Base-by-base conservation (phyloP, 2,329 filamentous ascomycete genomes). In the Pezicula radicicola region DNA sequence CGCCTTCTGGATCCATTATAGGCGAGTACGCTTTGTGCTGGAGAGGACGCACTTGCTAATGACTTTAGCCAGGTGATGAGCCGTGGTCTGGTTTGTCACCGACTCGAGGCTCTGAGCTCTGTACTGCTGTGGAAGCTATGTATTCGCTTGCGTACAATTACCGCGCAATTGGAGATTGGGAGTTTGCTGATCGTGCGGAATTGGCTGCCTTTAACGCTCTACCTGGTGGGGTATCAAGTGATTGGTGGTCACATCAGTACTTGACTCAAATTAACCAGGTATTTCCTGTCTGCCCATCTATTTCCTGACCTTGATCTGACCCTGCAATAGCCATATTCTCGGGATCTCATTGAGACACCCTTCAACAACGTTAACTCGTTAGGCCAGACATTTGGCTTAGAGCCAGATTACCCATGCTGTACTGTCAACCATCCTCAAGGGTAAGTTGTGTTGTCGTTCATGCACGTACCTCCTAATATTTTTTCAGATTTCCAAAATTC, bases 241-340 rank as follows among this genome's bases (percentile, higher is more conserved):
- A 81, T 56, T 79, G 75, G 72, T 83, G 79, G 79, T 71, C 72
- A 21, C 78, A 77, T 59, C 77, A 82, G 60, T 83, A 83, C 55
- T 71, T 83, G 50, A 67, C 71, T 3, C 71, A 80, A 57, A 72
- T 74, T 0, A 83, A 83, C 55, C 77, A 81, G 57, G 77, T 78
- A 3, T 74, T 70, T 55, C 69, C 72, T 6, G 61, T 68, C 27
- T 66, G 68, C 9, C 62, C 80, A 63, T 67, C 7, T 53, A 13
- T 6, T 4, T 19, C 8, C 10, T 47, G 41, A n/a, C 4, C 6
- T 16, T n/a, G 15, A 6, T 7, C 42, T 45, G 9, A 45, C 6
- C 6, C 1, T 15, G 25, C 10, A 18, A 16, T 21, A 46, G 25
- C 54, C 51, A 18, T 56, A 41, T 43, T 56, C 30, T 13, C 45